Evolutionary conservation across 2,329 filamentous ascomycete genomes (phyloP), one percentile per base, ranked within the genome.

Genomic region (Penicillium vulpinum): DNA sequence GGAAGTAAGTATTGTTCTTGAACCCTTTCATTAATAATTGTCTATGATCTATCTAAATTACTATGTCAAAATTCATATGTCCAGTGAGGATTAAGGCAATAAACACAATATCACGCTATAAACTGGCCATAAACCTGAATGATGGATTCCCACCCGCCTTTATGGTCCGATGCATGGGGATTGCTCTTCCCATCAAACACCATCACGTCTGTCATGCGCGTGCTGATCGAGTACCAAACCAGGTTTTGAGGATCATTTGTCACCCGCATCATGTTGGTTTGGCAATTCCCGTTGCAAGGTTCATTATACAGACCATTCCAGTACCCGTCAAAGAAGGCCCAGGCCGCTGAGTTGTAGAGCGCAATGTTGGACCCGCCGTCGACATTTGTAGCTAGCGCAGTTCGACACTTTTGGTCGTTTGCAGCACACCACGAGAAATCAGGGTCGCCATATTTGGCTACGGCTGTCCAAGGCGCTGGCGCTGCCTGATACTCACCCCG

Each of bases 261-360:
- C 13, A 73, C 71, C 10, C 70, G 65, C 68, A 71, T 70, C 68
- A 69, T 70, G 33, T 73, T 72, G 4, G 59, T 61, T 56, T 72
- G 68, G 38, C 70, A 72, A 3, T 65, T 65, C 3, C 68, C 69
- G 9, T 62, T 58, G 43, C 70, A 73, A 0, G 67, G 63, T 29
- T 68, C 62, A n/a, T 67, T 64, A n/a, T 72, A 70, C 8, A 60
- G 41, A 3, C 64, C 67, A 28, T 68, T 65, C 67, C 67, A 69
- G 6, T 48, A 59, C 9, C 67, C 66, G 16, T 73, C 63, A 47
- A 73, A 73, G 53, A 73, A 73, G 1, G 70, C 66, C 71, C 71
- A 73, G 3, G 68, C 70, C 3, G 70, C 71, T 0, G 71, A 69
- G 21, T 69, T 71, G 46, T 73, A 73, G 0, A 73, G 48, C 8